phyloP scores from a whole-genome alignment of 2,329 filamentous ascomycete species.

The Colletotrichum nymphaeae region DNA sequence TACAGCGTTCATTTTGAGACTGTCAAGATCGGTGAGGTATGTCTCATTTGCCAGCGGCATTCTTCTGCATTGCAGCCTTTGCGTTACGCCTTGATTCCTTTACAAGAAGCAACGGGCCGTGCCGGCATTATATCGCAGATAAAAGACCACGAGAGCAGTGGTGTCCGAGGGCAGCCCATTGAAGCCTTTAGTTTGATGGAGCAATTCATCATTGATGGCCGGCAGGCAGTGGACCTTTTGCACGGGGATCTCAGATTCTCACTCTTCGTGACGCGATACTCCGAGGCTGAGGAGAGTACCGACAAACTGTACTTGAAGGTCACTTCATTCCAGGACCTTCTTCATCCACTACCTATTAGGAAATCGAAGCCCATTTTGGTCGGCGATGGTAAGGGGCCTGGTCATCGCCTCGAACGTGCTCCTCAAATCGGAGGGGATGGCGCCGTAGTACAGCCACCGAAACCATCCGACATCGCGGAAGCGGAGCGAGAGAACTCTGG shows the following conservation, averaged over 20 bases:
- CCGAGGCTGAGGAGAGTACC: background rate
- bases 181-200: conserved; percentile 3
- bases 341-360: background rate
- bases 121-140: background rate
- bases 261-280: conserved; percentile 7
- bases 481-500: background rate
- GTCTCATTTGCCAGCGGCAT: conserved; percentile 4
- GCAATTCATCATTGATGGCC: conserved; percentile 3
- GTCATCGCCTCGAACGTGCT: background rate
- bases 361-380: background rate
- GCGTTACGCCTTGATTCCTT: conserved; percentile 3
- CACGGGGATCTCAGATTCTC: background rate
- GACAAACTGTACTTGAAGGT: background rate
- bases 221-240: background rate
- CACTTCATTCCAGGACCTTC: background rate
- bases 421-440: background rate
- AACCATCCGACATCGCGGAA: background rate
- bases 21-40: background rate
- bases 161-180: background rate
- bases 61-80: background rate
- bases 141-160: background rate
- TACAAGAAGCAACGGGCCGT: background rate
- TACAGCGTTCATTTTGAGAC: background rate
- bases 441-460: background rate
- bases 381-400: background rate